These are phyloP conservation scores for Apiospora phragmitis DNA, from an alignment of 2,329 filamentous ascomycete genomes.

Conservation along the genomic window DNA sequence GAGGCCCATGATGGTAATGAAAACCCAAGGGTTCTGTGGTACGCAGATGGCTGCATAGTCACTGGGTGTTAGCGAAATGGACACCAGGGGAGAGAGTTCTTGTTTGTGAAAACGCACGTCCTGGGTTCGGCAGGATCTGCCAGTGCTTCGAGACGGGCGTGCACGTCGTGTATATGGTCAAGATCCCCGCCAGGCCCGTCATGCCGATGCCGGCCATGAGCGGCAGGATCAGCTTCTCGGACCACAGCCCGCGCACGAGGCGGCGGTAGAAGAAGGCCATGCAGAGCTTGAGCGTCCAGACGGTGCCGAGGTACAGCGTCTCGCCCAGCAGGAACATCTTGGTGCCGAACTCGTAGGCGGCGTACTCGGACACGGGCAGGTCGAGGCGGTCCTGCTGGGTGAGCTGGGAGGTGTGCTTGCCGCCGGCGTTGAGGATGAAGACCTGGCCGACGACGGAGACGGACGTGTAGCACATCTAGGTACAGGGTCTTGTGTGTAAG, in stretches of 20 bases:
- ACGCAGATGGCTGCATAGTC: constrained; percentile 11
- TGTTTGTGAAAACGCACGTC: constrained; percentile 28
- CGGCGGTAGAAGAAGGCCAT: constrained; percentile 42
- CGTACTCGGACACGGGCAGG: constrained; percentile 29
- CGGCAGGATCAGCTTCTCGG: constrained; percentile 36
- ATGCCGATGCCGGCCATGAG: constrained; percentile 31
- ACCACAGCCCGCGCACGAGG: constrained; percentile 35
- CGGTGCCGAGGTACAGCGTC: constrained; percentile 33
- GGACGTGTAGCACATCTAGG: constrained; percentile 9
- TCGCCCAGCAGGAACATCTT: constrained; percentile 38
- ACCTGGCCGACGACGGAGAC: constrained; percentile 14
- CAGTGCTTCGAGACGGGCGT: constrained; percentile 35
- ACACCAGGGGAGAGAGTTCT: not conserved
- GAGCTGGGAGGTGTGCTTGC: constrained; percentile 31
- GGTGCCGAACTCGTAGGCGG: constrained; percentile 32
- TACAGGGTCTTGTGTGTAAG: not conserved
- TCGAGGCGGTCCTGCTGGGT: constrained; percentile 30
- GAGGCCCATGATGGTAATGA: constrained; percentile 14
- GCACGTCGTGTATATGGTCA: constrained; percentile 28
- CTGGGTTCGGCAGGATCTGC: constrained; percentile 38
- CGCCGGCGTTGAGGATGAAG: constrained; percentile 30
- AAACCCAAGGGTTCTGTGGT: constrained; percentile 14
- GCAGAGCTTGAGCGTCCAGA: constrained; percentile 42
- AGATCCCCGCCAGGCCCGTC: constrained; percentile 29
- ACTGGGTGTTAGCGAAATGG: not conserved